Base-by-base conservation (phyloP, 2,329 filamentous ascomycete genomes). In the Blastomyces percursus region DNA sequence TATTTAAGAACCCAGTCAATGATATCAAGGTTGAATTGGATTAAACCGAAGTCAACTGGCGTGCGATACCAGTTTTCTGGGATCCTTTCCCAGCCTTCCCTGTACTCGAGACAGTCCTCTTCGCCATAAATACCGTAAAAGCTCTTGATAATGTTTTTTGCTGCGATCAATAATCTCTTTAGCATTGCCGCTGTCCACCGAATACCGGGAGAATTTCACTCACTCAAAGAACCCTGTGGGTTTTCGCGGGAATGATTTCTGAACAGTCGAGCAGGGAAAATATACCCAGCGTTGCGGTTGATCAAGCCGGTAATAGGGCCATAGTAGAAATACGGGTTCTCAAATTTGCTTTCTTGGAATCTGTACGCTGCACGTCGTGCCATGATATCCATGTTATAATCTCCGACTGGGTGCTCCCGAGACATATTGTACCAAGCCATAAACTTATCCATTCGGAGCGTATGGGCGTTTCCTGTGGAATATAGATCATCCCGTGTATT, bases 261-360 rank as follows among this genome's bases (percentile, higher is more conserved):
- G 50, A 78, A 72, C 57, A 82, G 65, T 12, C 78, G 74, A 9
- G 69, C 75, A 2, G 75, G 66, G 64, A 82, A 82, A 21, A 76
- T 67, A 64, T 76, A 80, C 1, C 77, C 80, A 14, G 81, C 80
- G 57, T 81, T 80, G 0, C 79, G 76, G 7, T 75, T 77, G 24
- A 82, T 68, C 60, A 81, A 72, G 16, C 81, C 81, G 1, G 78
- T 80, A 61, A 79, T 77, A 1, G 81, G 82, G 0, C 80, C 80
- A 60, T 80, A 82, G 71, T 81, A 84, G 69, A 82, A 83, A 57
- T 80, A 74, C 0, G 81, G 80, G 67, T 84, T 84, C 32, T 75
- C 78, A 30, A 72, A 70, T 11, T 82, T 76, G 50, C 76, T 79
- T 66, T 83, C 72, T 16, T 79, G 66, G 67, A 79, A 81, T 2